Percentiles rank a stretch among this genome's conserved stretches.
These are phyloP conservation scores for Plantago lanceolata DNA, from an alignment of 305 asterid genomes.

Conservation along the genomic window DNA sequence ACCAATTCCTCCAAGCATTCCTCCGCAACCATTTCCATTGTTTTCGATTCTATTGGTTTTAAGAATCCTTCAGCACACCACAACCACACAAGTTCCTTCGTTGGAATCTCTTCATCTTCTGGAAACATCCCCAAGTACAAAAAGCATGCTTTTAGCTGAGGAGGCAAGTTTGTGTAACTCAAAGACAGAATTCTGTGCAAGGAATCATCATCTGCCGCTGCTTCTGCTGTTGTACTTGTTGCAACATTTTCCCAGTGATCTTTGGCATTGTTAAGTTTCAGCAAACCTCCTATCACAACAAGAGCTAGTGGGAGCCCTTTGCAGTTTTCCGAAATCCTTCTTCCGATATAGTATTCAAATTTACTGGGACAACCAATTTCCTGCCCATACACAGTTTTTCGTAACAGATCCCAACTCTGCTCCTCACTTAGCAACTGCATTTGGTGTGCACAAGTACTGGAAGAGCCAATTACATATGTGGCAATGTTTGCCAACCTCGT, in stretches of 20 bases:
- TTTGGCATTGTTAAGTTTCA: neutral
- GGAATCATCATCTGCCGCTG: neutral
- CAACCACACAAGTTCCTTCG: neutral
- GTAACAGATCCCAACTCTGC: neutral
- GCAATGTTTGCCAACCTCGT: neutral
- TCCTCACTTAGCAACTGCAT: conserved; percentile 1
- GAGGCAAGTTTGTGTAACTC: neutral
- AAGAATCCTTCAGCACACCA: neutral
- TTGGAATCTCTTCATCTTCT: neutral
- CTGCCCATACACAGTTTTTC: neutral
- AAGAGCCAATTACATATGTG: neutral
- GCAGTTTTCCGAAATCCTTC: neutral
- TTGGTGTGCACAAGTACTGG: neutral
- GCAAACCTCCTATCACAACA: conserved; percentile 4
- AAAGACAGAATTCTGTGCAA: neutral
- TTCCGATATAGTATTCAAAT: neutral
- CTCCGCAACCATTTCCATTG: neutral
- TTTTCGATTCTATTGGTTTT: neutral
- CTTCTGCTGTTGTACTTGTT: neutral
- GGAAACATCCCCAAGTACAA: no score
- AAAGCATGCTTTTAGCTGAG: no score
- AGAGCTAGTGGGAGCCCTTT: neutral
- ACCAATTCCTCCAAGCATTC: neutral
- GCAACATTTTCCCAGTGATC: neutral
- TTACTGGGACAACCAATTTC: neutral